These are phyloP conservation scores for Wallacemonas sp. DNA, from an alignment of 208 protist genomes.

Conservation along the genomic window DNA sequence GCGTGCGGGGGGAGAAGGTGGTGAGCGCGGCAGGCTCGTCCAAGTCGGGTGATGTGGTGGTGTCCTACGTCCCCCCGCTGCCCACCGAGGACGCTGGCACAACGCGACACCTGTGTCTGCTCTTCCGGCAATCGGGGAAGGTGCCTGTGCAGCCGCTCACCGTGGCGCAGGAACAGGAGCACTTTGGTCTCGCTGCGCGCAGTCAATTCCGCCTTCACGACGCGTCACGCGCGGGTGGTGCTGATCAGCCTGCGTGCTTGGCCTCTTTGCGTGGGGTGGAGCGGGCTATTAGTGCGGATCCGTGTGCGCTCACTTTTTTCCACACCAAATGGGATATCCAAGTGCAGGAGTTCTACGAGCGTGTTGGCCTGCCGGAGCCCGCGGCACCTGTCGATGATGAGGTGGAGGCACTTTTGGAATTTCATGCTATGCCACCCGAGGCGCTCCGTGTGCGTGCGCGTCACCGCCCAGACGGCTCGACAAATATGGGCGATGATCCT, in stretches of 20 bases:
- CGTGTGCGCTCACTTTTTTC: slow-evolving; percentile 82
- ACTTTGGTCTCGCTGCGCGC: slow-evolving; percentile 52
- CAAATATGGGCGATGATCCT: slow-evolving; percentile 81
- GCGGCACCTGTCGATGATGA: slow-evolving; percentile 74
- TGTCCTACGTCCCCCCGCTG: slow-evolving; percentile 82
- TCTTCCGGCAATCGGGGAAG: slow-evolving; percentile 62
- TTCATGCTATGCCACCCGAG: slow-evolving; percentile 56
- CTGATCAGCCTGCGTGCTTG: slow-evolving; percentile 17
- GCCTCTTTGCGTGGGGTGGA: slow-evolving; percentile 59
- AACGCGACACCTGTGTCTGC: slow-evolving; percentile 80
- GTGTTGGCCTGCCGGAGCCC: slow-evolving; percentile 66
- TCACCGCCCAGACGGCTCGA: slow-evolving; percentile 82
- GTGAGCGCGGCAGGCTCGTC: slow-evolving; percentile 10
- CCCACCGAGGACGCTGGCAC: slow-evolving; percentile 91
- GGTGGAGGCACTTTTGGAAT: slow-evolving; percentile 79
- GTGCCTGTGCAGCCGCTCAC: slow-evolving; percentile 36
- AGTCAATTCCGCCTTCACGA: slow-evolving; percentile 73
- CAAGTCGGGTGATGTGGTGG: slow-evolving; percentile 67
- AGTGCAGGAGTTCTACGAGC: slow-evolving; percentile 91
- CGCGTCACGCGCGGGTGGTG: slow-evolving; percentile 10
- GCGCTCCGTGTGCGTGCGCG: slow-evolving; percentile 81
- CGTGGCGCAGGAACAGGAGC: slow-evolving; percentile 31
- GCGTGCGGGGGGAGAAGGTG: slow-evolving; percentile 15
- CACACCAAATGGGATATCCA: slow-evolving; percentile 93
- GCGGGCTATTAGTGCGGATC: slow-evolving; percentile 40